phyloP scores from a whole-genome alignment of 805 yeast species.

The Maudiozyma barnettii region DNA sequence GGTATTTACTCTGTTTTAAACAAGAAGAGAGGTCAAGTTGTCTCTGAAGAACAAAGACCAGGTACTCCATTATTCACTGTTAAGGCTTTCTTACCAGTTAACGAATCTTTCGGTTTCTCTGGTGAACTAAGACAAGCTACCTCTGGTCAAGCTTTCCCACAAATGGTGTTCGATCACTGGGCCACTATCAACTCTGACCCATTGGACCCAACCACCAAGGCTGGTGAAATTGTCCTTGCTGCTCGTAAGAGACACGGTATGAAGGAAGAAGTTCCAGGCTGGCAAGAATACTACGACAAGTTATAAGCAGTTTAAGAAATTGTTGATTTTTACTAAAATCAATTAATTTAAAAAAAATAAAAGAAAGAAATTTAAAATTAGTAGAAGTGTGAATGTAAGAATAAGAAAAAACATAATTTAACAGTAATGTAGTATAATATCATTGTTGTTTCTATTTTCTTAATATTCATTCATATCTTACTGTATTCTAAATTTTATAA shows the following conservation, averaged over 20 bases:
- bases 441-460: too few relatives aligned
- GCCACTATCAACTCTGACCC: constrained; percentile 85
- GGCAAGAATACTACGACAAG: constrained; percentile 97
- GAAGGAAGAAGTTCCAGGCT: constrained; percentile 96
- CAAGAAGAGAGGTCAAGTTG: constrained; percentile 99
- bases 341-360: too few relatives aligned
- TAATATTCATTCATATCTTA: too few relatives aligned
- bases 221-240: constrained; percentile 53
- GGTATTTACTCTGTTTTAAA: constrained; percentile 99
- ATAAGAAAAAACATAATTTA: too few relatives aligned
- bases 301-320: constrained; percentile 46
- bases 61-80: constrained; percentile 99
- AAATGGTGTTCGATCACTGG: constrained; percentile 99
- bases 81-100: constrained; percentile 99
- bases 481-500: too few relatives aligned
- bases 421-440: too few relatives aligned
- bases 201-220: constrained; percentile 70
- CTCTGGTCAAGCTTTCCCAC: constrained; percentile 99
- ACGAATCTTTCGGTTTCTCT: constrained; percentile 99
- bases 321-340: too few relatives aligned
- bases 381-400: too few relatives aligned
- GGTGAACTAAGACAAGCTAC: constrained; percentile 99
- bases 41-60: constrained; percentile 99
- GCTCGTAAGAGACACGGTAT: constrained; percentile 94
- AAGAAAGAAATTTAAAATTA: too few relatives aligned